phyloP scores from a whole-genome alignment of 305 asterid genomes.

The Petunia hybrid region DNA sequence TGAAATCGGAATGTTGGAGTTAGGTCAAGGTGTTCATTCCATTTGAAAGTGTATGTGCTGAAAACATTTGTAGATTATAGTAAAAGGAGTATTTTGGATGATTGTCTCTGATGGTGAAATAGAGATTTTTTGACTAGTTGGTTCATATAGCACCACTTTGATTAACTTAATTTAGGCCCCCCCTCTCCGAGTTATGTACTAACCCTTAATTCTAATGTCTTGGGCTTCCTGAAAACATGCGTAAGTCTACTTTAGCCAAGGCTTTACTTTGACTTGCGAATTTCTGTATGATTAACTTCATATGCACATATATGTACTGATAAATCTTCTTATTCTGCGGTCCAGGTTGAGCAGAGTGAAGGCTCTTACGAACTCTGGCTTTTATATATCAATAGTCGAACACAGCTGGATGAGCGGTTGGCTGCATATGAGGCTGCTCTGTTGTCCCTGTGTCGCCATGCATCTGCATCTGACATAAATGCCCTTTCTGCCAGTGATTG shows the following conservation, averaged over 20 bases:
- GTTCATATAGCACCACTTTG: not conserved
- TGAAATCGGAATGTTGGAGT: slow-evolving; percentile 1
- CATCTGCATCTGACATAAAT: slow-evolving; percentile 40
- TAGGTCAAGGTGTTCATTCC: not conserved
- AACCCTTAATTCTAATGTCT: slow-evolving; percentile 11
- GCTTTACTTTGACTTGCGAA: slow-evolving; percentile 6
- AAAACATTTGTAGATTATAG: slow-evolving; percentile 17
- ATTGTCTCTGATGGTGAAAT: not conserved
- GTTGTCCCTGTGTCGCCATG: slow-evolving; percentile 42
- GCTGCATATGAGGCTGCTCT: slow-evolving; percentile 58
- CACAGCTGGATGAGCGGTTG: slow-evolving; percentile 47
- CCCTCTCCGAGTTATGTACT: slow-evolving; percentile 23
- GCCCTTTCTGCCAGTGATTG: slow-evolving; percentile 43
- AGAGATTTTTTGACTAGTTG: slow-evolving; percentile 1
- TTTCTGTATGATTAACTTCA: slow-evolving; percentile 18
- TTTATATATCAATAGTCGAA: slow-evolving; percentile 54
- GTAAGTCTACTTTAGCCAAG: not conserved
- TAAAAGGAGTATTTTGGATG: not conserved
- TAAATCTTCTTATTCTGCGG: slow-evolving; percentile 26
- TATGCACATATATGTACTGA: slow-evolving; percentile 11
- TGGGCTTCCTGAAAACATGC: slow-evolving; percentile 3
- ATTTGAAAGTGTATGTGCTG: not conserved
- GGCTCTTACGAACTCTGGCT: slow-evolving; percentile 60
- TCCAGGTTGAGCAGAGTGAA: slow-evolving; percentile 49
- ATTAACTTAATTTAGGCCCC: not conserved